These are phyloP conservation scores for Hypoxylon perforatum DNA, from an alignment of 495 filamentous ascomycete species.

Conservation along the genomic window DNA sequence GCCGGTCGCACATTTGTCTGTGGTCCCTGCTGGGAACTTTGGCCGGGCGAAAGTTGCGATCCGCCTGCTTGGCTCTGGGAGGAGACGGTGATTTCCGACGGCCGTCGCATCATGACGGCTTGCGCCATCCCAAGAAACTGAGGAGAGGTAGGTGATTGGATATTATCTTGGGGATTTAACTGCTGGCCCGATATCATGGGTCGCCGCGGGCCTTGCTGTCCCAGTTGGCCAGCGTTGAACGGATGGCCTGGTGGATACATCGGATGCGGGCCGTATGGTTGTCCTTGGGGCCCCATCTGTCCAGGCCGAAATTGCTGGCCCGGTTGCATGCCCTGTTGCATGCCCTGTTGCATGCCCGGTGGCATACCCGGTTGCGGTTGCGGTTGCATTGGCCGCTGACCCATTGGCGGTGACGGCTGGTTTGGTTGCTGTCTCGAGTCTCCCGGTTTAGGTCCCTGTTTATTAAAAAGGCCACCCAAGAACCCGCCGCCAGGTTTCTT, in stretches of 20 bases:
- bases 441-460: slow-evolving; percentile 37
- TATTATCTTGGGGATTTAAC: neutral
- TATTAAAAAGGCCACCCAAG: slow-evolving; percentile 42
- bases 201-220: slow-evolving; percentile 25
- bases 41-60: slow-evolving; percentile 18
- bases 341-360: too few species aligned
- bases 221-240: slow-evolving; percentile 37
- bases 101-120: slow-evolving; percentile 36
- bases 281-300: slow-evolving; percentile 14
- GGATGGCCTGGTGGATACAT: slow-evolving; percentile 33
- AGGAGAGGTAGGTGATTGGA: slow-evolving; percentile 24
- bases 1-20: slow-evolving; percentile 25
- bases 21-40: slow-evolving; percentile 26
- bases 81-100: slow-evolving; percentile 45
- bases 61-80: slow-evolving; percentile 23
- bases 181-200: slow-evolving; percentile 16
- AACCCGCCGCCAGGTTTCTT: slow-evolving; percentile 40
- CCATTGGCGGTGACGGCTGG: slow-evolving; percentile 22
- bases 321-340: slow-evolving; percentile 19
- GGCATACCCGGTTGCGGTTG: slow-evolving; percentile 18
- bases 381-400: slow-evolving; percentile 30
- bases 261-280: too few species aligned
- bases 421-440: slow-evolving; percentile 35
- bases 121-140: slow-evolving; percentile 43
- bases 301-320: slow-evolving; percentile 35